A percentile compares a stretch with the other conserved stretches of the same genome.
Conservation (phyloP, 176 grass and related monocot genomes). For the Rhynchospora breviuscula region DNA sequence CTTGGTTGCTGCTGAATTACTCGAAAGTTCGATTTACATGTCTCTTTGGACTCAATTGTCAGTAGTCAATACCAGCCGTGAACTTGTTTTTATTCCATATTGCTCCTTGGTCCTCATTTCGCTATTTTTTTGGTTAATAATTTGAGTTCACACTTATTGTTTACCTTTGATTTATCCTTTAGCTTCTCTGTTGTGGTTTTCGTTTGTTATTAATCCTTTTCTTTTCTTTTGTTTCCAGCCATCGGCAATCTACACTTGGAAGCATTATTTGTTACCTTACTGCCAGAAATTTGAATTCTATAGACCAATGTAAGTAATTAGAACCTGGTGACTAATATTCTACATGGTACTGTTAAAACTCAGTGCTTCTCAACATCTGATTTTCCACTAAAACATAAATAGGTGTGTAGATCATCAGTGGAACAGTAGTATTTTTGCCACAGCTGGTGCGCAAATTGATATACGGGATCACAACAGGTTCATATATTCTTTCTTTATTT, state of each 20-base stretch:
- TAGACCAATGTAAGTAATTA: background rate
- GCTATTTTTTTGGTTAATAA: too few species aligned
- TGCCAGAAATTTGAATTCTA: background rate
- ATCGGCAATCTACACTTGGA: too few species aligned
- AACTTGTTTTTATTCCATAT: too few species aligned
- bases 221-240: too few species aligned
- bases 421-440: conserved; percentile 79
- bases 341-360: background rate
- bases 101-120: too few species aligned
- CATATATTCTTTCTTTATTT: background rate
- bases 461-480: conserved; percentile 99
- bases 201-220: too few species aligned
- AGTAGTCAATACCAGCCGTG: too few species aligned
- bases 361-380: conserved; percentile 15
- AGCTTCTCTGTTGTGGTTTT: too few species aligned
- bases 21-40: background rate
- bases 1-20: background rate
- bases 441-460: conserved; percentile 89
- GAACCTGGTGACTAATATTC: background rate
- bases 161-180: too few species aligned
- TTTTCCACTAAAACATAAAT: background rate
- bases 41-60: background rate
- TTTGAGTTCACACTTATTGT: too few species aligned
- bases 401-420: conserved; percentile 97
- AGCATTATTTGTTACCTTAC: too few species aligned